These are phyloP conservation scores for Acorus gramineus DNA, from an alignment of 106 monocot species.

Conservation along the genomic window DNA sequence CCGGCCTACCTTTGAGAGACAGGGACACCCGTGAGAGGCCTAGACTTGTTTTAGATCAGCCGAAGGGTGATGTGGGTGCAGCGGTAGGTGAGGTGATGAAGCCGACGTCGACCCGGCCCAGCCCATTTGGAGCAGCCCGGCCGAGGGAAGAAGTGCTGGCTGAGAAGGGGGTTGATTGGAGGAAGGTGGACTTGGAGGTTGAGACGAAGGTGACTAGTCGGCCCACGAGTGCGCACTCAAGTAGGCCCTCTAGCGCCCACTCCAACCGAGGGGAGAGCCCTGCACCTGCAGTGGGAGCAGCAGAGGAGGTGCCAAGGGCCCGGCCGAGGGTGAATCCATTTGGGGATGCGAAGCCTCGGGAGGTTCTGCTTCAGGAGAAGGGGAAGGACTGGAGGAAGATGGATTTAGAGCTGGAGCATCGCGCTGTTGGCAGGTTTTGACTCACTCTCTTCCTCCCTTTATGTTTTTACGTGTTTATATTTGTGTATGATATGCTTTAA, in stretches of 20 bases:
- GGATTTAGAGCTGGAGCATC: slow-evolving; percentile 81
- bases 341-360: slow-evolving; percentile 90
- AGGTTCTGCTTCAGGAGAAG: slow-evolving; percentile 61
- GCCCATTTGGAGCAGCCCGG: slow-evolving; percentile 72
- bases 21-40: slow-evolving; percentile 32
- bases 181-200: slow-evolving; percentile 61
- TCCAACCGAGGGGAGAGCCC: slow-evolving; percentile 68
- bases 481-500: background rate
- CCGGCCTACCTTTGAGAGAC: too few relatives aligned
- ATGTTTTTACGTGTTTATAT: background rate
- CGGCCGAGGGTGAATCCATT: slow-evolving; percentile 80
- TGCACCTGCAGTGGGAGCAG: slow-evolving; percentile 6
- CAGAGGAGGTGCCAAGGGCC: slow-evolving; percentile 22
- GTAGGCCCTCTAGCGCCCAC: slow-evolving; percentile 79
- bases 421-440: slow-evolving; percentile 55
- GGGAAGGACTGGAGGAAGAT: slow-evolving; percentile 96
- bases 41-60: slow-evolving; percentile 61
- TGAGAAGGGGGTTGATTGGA: slow-evolving; percentile 92
- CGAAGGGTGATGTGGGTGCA: slow-evolving; percentile 24
- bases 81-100: slow-evolving; percentile 7
- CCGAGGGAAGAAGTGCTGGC: slow-evolving; percentile 88
- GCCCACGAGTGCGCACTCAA: slow-evolving; percentile 74
- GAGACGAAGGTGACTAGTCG: slow-evolving; percentile 49
- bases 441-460: background rate
- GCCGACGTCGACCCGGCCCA: slow-evolving; percentile 25